Base-by-base conservation (phyloP, 257 asterid genomes). In the Apocynum venetum region DNA sequence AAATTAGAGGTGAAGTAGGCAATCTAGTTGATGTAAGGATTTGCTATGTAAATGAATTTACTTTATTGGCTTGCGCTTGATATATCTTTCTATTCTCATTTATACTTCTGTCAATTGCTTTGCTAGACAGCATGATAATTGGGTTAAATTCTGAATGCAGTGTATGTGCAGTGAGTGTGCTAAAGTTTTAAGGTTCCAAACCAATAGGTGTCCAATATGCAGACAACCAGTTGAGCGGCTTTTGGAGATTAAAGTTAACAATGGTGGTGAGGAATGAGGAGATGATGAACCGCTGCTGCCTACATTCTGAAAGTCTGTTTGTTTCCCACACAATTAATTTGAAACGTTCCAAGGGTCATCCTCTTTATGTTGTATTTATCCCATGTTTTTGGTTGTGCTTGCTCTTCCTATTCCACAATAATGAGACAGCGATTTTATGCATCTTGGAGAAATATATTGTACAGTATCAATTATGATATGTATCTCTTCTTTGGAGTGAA, bases 151-250 rank as follows among this genome's bases (percentile, higher is more conserved):
- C 53, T 59, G 25, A 65, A 70, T 84, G 92, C 96, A 96, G 99
- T 96, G 99, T 71, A 90, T 93, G 98, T 96, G 99, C 90, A 96
- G 97, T 51, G 98, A 90, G 81, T 96, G 99, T 67, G 99, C 99
- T 19, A 89, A 91, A 80, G 96, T 93, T 36, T 88, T 96, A 87
- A 89, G 97, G 91, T 89, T 91, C 82, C 99, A 93, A 82, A 92
- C 99, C 12, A 88, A 96, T 80, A 80, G 99, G 83, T 96, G 99
- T 74, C 99, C 99, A 13, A 96, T 93, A 65, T 96, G 99, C 88
- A 90, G 99, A 70, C 99, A 96, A 78, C 97, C 97, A n/a, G 96
- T 92, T 4, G 99, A 93, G 90, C 92, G 97, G 60, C 97, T 93
- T 76, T 83, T 96, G 84, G 98, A 92, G 97, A 96, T 96, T 85